Evolutionary conservation across 768 basidiomycete genomes (phyloP).

Genomic region (Leucosporidium creatinivorum): DNA sequence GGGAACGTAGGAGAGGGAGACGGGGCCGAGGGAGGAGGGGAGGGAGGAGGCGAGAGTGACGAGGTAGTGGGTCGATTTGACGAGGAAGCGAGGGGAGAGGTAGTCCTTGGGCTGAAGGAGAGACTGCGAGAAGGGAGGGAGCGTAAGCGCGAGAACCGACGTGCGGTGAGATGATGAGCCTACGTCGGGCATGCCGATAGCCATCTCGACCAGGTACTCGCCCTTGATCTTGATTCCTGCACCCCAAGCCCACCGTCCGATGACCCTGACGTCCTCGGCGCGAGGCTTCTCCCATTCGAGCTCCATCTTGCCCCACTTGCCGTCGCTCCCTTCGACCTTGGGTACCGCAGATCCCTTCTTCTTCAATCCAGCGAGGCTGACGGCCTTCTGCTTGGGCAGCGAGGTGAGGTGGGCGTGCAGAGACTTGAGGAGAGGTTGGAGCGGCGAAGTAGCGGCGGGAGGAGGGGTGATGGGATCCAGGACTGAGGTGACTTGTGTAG

Average conservation of each 20-base stretch:
- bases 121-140: slow-evolving; percentile 28
- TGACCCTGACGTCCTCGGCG: slow-evolving; percentile 25
- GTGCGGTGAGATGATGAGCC: neutral
- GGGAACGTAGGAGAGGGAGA: slow-evolving; percentile 49
- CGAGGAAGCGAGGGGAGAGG: slow-evolving; percentile 77
- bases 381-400: slow-evolving; percentile 17
- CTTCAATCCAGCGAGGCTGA: slow-evolving; percentile 15
- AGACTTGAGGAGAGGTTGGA: slow-evolving; percentile 28
- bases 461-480: slow-evolving; percentile 26
- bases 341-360: slow-evolving; percentile 26
- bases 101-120: slow-evolving; percentile 97
- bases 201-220: slow-evolving; percentile 31
- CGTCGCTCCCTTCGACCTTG: slow-evolving; percentile 24
- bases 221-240: slow-evolving; percentile 29
- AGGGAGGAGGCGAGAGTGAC: slow-evolving; percentile 61
- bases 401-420: slow-evolving; percentile 20
- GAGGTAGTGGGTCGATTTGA: slow-evolving; percentile 85
- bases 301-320: slow-evolving; percentile 23
- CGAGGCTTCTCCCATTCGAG: slow-evolving; percentile 26
- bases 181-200: slow-evolving; percentile 33
- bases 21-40: slow-evolving; percentile 12
- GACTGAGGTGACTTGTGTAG: slow-evolving; percentile 15
- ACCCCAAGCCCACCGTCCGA: slow-evolving; percentile 33
- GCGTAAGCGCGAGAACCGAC: too few species aligned
- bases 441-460: slow-evolving; percentile 13